phyloP scores from a whole-genome alignment of 1,139 yeast species.

The Pichia sp. region DNA sequence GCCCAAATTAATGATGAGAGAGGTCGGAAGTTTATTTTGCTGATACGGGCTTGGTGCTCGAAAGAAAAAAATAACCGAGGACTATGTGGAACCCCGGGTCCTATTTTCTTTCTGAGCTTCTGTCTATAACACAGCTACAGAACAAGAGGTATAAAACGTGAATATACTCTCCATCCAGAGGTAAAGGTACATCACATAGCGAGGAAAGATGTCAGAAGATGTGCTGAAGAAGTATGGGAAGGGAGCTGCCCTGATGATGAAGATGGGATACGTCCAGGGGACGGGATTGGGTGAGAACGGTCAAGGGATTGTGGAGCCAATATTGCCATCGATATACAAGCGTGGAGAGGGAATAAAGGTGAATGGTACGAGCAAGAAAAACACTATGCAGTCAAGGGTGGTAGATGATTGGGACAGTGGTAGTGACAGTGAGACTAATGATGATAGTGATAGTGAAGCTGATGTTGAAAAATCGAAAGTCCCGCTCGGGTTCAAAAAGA shows the following conservation, averaged over 20 bases:
- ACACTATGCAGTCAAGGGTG: constrained; percentile 18
- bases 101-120: too few species aligned
- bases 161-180: background rate
- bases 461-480: constrained; percentile 19
- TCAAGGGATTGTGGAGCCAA: constrained; percentile 74
- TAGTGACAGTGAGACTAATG: constrained; percentile 14
- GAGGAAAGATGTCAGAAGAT: constrained; percentile 6
- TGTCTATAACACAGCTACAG: too few species aligned
- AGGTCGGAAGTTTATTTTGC: too few species aligned
- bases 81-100: too few species aligned
- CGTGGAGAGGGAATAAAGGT: constrained; percentile 74
- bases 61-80: too few species aligned
- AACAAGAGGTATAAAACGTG: background rate
- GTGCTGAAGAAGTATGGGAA: constrained; percentile 56
- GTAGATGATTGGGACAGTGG: constrained; percentile 15
- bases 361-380: constrained; percentile 21
- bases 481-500: constrained; percentile 16
- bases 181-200: background rate
- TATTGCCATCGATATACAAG: constrained; percentile 65
- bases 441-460: constrained; percentile 24
- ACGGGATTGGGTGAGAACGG: constrained; percentile 71
- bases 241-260: constrained; percentile 73
- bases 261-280: constrained; percentile 87
- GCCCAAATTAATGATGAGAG: too few species aligned
- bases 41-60: too few species aligned